A percentile compares a stretch with the other conserved stretches of the same genome.
Evolutionary conservation across 768 basidiomycete species (phyloP).

Genomic region (Kwoniella newhampshirensis): DNA sequence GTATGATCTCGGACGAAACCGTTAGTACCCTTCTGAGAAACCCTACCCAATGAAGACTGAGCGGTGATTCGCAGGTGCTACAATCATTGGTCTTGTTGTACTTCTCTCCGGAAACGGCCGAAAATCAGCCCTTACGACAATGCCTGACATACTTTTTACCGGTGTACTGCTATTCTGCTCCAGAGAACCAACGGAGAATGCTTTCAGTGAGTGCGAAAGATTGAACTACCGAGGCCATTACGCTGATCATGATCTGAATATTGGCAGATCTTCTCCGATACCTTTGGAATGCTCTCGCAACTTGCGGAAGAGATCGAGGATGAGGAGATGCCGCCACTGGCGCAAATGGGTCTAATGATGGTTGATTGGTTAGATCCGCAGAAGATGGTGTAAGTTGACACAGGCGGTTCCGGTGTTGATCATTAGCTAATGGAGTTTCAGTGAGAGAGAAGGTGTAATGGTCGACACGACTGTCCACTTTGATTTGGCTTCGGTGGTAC

Average conservation of each 20-base stretch:
- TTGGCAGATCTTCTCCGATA: conserved; percentile 66
- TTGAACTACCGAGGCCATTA: neutral
- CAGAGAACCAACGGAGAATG: conserved; percentile 71
- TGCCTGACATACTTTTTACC: conserved; percentile 83
- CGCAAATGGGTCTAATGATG: conserved; percentile 74
- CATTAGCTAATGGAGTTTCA: conserved; percentile 24
- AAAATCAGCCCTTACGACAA: conserved; percentile 81
- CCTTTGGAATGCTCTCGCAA: conserved; percentile 64
- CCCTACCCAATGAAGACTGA: too few relatives aligned
- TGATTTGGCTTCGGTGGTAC: conserved; percentile 62
- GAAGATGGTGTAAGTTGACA: conserved; percentile 60
- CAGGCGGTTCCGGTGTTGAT: neutral
- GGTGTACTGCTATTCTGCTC: conserved; percentile 78
- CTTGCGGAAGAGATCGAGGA: conserved; percentile 68
- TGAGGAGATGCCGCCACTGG: conserved; percentile 65
- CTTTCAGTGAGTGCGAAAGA: conserved; percentile 58
- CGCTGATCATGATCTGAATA: neutral
- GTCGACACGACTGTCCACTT: conserved; percentile 58
- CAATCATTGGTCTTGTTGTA: conserved; percentile 63
- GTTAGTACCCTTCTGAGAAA: conserved; percentile 55
- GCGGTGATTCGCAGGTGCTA: conserved; percentile 60
- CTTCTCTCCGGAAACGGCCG: conserved; percentile 73
- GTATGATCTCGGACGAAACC: conserved; percentile 69
- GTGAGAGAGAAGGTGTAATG: conserved; percentile 56
- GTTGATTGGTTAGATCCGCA: conserved; percentile 85